Evolutionary conservation across 169 alveolate genomes (phyloP), one percentile per base, ranked within the genome.

Genomic region (Eimeria zaria): DNA sequence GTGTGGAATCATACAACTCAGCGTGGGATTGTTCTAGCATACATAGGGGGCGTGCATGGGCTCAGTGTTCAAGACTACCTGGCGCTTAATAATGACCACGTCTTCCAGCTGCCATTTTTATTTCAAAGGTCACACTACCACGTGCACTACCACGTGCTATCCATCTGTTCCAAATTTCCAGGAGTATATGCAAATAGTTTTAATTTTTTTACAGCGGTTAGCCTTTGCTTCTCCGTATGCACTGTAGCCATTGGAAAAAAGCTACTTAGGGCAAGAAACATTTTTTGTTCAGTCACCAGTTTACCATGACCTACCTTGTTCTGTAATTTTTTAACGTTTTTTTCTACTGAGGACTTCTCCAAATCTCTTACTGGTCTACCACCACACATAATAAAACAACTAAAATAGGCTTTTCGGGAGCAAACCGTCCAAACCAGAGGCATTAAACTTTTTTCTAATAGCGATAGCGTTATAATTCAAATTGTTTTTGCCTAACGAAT

Each of bases 101-200:
- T 71, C 88, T 76, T 76, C 62, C 88, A 76, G 88, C 88, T 76
- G 62, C 88, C n/a, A 14, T 51, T 71, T 71, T 27, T 71, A 51
- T 51, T 51, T 51, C 58, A 51, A 51, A 51, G 18, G 58, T 71
- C 81, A 33, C 14, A 71, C 36, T 5, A n/a, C 36, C 51, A n/a
- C n/a, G n/a, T n/a, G n/a, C 81, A 71, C 44, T 71, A 71, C 51
- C 81, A 71, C 14, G 30, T n/a, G 6, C 4, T 71, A 71, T 71
- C 48, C 81, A 71, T 5, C 81, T 71, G 46, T 71, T 71, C 48
- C 48, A 71, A 8, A 71, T 36, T n/a, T n/a, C 30, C 81, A 71
- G 51, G 81, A 20, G 83, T 33, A 53, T 73, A 73, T 7, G 53
- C 1, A 33, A 20, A 2, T 1, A 36, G 83, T 27, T 73, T 33